Evolutionary conservation across 148 eudicot genomes (phyloP).

Genomic region (Persicaria maculosa): DNA sequence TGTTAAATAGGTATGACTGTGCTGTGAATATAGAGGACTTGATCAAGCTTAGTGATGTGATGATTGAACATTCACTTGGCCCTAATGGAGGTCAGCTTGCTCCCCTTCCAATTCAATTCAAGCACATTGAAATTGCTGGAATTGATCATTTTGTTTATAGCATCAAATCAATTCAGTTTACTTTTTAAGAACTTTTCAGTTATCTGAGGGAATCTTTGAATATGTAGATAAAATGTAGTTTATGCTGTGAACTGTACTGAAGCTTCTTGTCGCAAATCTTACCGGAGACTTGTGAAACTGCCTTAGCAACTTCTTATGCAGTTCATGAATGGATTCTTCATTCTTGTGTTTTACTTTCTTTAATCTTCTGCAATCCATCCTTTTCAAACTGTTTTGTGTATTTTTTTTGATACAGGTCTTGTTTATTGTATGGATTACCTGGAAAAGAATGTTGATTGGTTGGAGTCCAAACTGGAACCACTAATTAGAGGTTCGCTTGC

Average conservation of each 20-base stretch:
- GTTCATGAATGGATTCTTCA: too few relatives aligned
- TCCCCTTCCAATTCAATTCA: not conserved
- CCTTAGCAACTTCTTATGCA: too few relatives aligned
- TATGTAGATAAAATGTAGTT: too few relatives aligned
- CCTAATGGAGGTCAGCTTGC: constrained; percentile 88
- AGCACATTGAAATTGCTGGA: not conserved
- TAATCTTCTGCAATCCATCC: too few relatives aligned
- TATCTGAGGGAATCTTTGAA: not conserved
- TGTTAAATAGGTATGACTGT: constrained; percentile 60
- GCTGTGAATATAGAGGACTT: constrained; percentile 86
- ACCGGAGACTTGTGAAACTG: not conserved
- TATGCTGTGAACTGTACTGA: not conserved
- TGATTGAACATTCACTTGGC: constrained; percentile 93
- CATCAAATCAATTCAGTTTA: not conserved
- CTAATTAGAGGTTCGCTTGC: constrained; percentile 61
- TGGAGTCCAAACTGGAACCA: constrained; percentile 77
- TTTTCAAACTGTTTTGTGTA: not conserved
- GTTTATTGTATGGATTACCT: constrained; percentile 94
- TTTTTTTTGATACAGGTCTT: constrained; percentile 44
- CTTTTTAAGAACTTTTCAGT: not conserved
- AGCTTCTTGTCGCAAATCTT: not conserved
- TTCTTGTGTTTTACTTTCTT: too few relatives aligned
- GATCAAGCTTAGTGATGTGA: constrained; percentile 82
- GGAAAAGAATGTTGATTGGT: constrained; percentile 93
- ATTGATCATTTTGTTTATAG: not conserved